These are phyloP conservation scores for Oryza australiensis DNA, from an alignment of 176 grass and related monocot species.

Conservation along the genomic window DNA sequence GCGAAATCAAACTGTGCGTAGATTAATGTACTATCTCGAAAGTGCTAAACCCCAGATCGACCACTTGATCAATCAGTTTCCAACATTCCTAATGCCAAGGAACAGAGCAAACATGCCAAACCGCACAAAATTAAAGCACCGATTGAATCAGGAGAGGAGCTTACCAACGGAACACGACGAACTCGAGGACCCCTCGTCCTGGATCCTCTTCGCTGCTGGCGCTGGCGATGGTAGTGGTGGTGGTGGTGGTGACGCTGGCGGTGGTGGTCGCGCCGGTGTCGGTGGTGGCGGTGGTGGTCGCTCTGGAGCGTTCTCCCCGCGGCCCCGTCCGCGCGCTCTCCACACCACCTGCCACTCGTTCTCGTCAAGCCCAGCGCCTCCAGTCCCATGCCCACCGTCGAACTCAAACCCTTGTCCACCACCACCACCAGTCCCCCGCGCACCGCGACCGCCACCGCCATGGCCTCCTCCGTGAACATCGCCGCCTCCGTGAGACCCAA, in stretches of 20 bases:
- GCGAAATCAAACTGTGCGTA: background rate
- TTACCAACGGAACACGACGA: conserved; percentile 44
- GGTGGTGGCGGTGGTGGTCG: background rate
- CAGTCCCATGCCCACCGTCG: background rate
- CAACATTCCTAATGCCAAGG: background rate
- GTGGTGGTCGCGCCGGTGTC: background rate
- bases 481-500: background rate
- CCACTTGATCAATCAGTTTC: background rate
- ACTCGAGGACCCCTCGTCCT: background rate
- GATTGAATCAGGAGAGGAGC: background rate
- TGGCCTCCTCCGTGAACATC: background rate
- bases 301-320: no score
- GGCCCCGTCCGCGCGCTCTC: no score
- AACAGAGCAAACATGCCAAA: background rate
- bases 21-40: background rate
- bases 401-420: no score
- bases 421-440: no score
- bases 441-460: background rate
- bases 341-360: conserved; percentile 36
- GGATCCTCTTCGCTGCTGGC: background rate
- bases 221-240: background rate
- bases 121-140: background rate
- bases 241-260: no score
- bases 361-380: background rate
- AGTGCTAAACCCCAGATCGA: background rate